These are phyloP conservation scores for Zygosaccharomyces sapae DNA, from an alignment of 1,139 yeast species.

Conservation along the genomic window DNA sequence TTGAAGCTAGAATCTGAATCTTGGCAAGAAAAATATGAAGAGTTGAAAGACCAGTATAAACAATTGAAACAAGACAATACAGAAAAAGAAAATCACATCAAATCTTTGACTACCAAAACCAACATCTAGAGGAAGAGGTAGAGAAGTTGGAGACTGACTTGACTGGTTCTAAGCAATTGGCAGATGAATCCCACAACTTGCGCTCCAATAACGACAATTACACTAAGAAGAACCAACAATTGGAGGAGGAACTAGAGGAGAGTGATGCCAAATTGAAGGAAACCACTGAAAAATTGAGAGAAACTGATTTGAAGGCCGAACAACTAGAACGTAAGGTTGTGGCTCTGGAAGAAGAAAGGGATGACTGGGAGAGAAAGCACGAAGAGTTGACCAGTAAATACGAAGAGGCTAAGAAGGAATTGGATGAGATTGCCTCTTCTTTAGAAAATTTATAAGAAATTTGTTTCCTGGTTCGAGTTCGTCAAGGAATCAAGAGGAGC, in stretches of 20 bases:
- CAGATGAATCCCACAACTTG: constrained; percentile 88
- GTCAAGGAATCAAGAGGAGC: too few species aligned
- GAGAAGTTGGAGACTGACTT: constrained; percentile 82
- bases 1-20: constrained; percentile 92
- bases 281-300: constrained; percentile 91
- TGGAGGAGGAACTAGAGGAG: constrained; percentile 91
- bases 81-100: constrained; percentile 93
- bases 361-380: constrained; percentile 84
- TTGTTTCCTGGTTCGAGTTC: neutral
- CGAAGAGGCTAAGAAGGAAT: constrained; percentile 79
- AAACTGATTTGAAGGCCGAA: constrained; percentile 93
- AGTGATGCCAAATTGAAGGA: constrained; percentile 89
- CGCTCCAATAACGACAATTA: constrained; percentile 86
- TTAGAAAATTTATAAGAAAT: constrained; percentile 27
- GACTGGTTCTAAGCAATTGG: constrained; percentile 77
- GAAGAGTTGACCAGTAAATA: constrained; percentile 85
- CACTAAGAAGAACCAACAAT: constrained; percentile 84
- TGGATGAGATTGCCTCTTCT: constrained; percentile 62
- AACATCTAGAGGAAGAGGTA: constrained; percentile 82
- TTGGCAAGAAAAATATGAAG: constrained; percentile 97
- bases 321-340: constrained; percentile 93
- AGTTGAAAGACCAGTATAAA: constrained; percentile 73
- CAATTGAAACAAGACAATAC: constrained; percentile 85
- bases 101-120: constrained; percentile 89
- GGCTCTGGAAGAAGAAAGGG: constrained; percentile 88